Base-by-base conservation (phyloP, 2,329 filamentous ascomycete genomes). In the Phialocephala sp. region DNA sequence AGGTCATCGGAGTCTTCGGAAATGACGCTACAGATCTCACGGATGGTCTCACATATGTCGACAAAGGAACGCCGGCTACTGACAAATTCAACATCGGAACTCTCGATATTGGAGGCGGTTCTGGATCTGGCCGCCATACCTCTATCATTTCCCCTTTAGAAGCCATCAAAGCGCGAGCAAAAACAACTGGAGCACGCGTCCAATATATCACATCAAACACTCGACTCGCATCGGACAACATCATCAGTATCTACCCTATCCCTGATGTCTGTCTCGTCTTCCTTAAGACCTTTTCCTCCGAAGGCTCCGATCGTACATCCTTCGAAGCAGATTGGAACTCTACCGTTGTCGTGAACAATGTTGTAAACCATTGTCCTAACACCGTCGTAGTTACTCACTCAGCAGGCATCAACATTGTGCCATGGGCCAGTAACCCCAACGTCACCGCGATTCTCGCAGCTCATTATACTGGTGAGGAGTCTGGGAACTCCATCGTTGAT, bases 301-400 rank as follows among this genome's bases (percentile, higher is more conserved):
- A 96, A 77, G 90, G 89, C 1, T 90, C 84, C 67, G 83, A 92
- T 65, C 82, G 87, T 58, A 80, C 85, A 0, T 59, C 66, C 15
- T 69, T 75, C 0, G 52, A 68, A 32, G 35, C 61, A 8, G 69
- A 72, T 20, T 73, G 68, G 69, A 57, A 71, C 35, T 64, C 65
- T 1, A 66, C 62, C 12, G 9, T 47, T 8, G 69, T 72, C 1
- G 66, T 69, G 2, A 68, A 68, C 1, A 68, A 75, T 59, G 87
- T 91, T 52, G 80, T 82, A 8, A 73, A 88, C 60, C 78, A 47
- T 8, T 73, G 69, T 45, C 60, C 66, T 15, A 89, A 91, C 79
- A 91, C 89, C 11, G 82, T 92, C 50, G 87, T 91, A 8, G 82
- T 91, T 56, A 80, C 89, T 4, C 87, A 90, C 76, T 88, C 88